Conservation (phyloP, 805 yeast species). For the Cephaloascus fragrans region DNA sequence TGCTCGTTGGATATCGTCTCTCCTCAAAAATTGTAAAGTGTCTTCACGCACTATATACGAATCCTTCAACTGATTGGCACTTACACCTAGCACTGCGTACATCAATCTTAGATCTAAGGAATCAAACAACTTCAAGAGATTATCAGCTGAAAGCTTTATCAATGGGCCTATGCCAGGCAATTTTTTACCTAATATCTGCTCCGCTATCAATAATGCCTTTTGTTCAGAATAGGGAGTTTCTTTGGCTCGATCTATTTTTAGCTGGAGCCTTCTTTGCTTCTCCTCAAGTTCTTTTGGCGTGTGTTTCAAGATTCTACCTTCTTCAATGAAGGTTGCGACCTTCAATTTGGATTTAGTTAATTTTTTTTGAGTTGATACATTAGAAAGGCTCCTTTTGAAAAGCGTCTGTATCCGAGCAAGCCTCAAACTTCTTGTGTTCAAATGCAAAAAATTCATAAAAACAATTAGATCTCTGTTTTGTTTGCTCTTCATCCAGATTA, state of each 20-base stretch:
- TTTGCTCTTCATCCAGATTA: too few species aligned
- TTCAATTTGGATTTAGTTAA: too few species aligned
- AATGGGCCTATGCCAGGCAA: not conserved
- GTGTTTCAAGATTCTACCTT: too few species aligned
- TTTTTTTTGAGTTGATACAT: too few species aligned
- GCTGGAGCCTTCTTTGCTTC: not conserved
- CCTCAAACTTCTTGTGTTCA: too few species aligned
- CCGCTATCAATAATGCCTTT: not conserved
- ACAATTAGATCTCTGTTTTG: too few species aligned
- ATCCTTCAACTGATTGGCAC: constrained; percentile 47
- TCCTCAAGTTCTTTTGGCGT: not conserved
- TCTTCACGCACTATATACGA: constrained; percentile 46
- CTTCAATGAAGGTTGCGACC: too few species aligned
- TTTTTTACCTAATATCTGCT: not conserved
- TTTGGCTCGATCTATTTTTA: not conserved
- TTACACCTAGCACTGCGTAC: constrained; percentile 48
- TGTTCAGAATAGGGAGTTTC: not conserved
- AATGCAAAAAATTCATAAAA: too few species aligned
- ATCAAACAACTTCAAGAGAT: not conserved
- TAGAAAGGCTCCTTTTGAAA: too few species aligned
- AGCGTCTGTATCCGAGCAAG: too few species aligned
- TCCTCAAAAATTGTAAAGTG: constrained; percentile 37
- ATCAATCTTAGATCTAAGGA: constrained; percentile 31
- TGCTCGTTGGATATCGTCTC: constrained; percentile 46
- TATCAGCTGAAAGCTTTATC: not conserved